Evolutionary conservation across 2,329 filamentous ascomycete species (phyloP).

Genomic region (Westerdykella sp.): DNA sequence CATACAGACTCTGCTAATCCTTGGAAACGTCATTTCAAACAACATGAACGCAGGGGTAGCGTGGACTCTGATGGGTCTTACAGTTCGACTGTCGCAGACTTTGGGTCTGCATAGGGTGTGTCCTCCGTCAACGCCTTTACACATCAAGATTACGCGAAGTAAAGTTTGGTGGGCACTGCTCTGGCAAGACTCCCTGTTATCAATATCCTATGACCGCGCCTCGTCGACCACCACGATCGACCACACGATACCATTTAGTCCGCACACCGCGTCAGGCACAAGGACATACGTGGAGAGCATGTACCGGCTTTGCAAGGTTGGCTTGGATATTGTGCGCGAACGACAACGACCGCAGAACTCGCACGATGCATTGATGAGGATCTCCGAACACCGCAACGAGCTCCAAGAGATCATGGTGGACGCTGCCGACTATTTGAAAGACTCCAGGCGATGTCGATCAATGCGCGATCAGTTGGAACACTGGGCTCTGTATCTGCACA

Average conservation of each 20-base stretch:
- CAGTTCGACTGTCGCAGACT: constrained; percentile 54
- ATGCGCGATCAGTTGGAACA: constrained; percentile 53
- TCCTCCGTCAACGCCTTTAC: constrained; percentile 46
- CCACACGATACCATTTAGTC: constrained; percentile 35
- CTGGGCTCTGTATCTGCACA: constrained; percentile 55
- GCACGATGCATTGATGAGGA: constrained; percentile 49
- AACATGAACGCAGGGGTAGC: constrained; percentile 61
- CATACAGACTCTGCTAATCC: constrained; percentile 56
- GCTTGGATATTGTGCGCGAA: constrained; percentile 55
- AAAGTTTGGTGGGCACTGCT: constrained; percentile 54
- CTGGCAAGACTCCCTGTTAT: constrained; percentile 60
- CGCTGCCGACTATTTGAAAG: constrained; percentile 52
- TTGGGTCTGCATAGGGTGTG: constrained; percentile 56
- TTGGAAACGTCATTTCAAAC: constrained; percentile 56
- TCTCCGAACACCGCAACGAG: constrained; percentile 52
- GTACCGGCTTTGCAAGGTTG: constrained; percentile 51
- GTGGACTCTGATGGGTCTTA: constrained; percentile 55
- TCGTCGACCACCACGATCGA: constrained; percentile 52
- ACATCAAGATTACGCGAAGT: constrained; percentile 36
- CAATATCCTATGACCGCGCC: constrained; percentile 57
- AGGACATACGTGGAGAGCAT: constrained; percentile 54
- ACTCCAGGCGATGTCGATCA: constrained; percentile 44
- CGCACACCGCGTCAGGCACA: constrained; percentile 43
- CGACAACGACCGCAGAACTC: constrained; percentile 50
- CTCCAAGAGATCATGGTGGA: constrained; percentile 54